Conservation (phyloP, 2,329 filamentous ascomycete genomes). For the Trichoderma citrinoviride region DNA sequence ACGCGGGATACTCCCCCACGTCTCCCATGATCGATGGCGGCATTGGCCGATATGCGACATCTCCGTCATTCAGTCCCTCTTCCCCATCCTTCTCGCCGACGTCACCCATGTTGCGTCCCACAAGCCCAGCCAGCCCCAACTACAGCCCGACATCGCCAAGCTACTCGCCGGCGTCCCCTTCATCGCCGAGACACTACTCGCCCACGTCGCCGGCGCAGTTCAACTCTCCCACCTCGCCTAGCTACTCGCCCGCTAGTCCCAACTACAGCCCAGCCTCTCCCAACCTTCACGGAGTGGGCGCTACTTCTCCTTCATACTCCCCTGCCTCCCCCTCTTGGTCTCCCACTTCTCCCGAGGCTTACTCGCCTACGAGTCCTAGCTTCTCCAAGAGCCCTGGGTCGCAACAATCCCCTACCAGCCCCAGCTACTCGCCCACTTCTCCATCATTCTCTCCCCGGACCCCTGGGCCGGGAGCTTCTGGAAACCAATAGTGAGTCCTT, state of each 20-base stretch:
- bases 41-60: constrained; percentile 53
- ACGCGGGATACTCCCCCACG: constrained; percentile 71
- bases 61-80: constrained; percentile 61
- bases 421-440: constrained; percentile 67
- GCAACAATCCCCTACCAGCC: constrained; percentile 62
- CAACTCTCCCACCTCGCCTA: constrained; percentile 72
- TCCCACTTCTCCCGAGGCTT: constrained; percentile 65
- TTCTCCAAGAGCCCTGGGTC: constrained; percentile 56
- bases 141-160: constrained; percentile 66
- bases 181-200: constrained; percentile 57
- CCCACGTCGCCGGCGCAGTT: constrained; percentile 71
- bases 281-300: constrained; percentile 44
- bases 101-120: constrained; percentile 56
- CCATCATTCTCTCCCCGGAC: constrained; percentile 47
- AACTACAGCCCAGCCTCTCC: constrained; percentile 70
- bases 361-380: constrained; percentile 62
- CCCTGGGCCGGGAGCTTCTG: constrained; percentile 43
- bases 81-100: constrained; percentile 64
- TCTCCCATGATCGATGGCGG: constrained; percentile 62
- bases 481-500: constrained; percentile 42
- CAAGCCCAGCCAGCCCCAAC: constrained; percentile 56
- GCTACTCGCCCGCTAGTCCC: constrained; percentile 68
- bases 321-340: constrained; percentile 76
- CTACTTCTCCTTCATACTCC: constrained; percentile 60
- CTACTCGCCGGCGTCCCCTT: constrained; percentile 62